These are phyloP conservation scores for Dactylis glomerata DNA, from an alignment of 176 grass and related monocot species.

Conservation along the genomic window DNA sequence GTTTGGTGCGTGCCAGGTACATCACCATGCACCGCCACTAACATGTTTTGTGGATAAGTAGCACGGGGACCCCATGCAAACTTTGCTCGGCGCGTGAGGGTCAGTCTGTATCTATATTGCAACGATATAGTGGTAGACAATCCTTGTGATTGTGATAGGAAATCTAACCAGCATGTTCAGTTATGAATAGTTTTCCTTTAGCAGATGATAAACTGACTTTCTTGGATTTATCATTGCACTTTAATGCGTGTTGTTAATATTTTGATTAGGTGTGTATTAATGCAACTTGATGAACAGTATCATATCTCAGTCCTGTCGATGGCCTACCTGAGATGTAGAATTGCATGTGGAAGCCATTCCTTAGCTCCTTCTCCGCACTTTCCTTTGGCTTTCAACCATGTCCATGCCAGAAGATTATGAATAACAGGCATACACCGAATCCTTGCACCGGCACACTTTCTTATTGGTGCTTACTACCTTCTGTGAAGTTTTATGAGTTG, in stretches of 20 bases:
- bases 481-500: background rate
- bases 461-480: no score
- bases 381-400: background rate
- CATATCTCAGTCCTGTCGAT: background rate
- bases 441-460: background rate
- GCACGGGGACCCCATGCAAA: constrained; percentile 7
- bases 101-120: background rate
- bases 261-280: background rate
- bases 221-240: background rate
- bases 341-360: background rate
- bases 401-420: no score
- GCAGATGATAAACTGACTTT: background rate
- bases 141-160: background rate
- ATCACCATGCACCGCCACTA: background rate
- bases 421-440: background rate
- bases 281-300: background rate
- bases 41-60: background rate
- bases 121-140: background rate
- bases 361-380: background rate
- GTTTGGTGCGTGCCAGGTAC: background rate
- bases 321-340: background rate
- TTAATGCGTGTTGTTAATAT: background rate
- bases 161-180: background rate
- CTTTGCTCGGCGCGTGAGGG: background rate
- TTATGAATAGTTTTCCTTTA: background rate